Conservation (phyloP, 495 filamentous ascomycete genomes). For the Aspergillus olivimuriae region DNA sequence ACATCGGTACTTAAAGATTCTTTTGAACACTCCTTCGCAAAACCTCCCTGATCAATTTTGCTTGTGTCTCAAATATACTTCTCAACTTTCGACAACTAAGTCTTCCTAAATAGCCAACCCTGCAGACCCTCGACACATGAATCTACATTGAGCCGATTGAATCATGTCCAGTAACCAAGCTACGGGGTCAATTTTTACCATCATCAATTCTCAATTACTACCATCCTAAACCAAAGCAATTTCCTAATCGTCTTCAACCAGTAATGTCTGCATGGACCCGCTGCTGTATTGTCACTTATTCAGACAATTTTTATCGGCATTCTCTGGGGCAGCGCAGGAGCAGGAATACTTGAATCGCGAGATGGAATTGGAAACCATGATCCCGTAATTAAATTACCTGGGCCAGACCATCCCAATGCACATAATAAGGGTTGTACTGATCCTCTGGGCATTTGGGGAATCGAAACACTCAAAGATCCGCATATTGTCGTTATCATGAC, state of each 20-base stretch:
- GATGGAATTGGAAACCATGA: slow-evolving; percentile 44
- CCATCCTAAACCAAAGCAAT: slow-evolving; percentile 54
- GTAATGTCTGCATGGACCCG: slow-evolving; percentile 51
- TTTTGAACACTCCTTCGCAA: not conserved
- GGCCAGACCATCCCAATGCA: slow-evolving; percentile 71
- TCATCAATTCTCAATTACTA: slow-evolving; percentile 51
- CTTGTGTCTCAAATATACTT: not conserved
- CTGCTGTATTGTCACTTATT: slow-evolving; percentile 65
- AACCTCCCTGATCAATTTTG: not conserved
- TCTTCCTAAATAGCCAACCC: not conserved
- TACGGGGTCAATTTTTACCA: slow-evolving; percentile 35
- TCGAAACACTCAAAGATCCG: not conserved
- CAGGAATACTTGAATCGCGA: slow-evolving; percentile 45
- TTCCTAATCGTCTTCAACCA: slow-evolving; percentile 63
- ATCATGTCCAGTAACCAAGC: not conserved
- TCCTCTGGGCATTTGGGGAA: not conserved
- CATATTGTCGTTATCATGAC: too few relatives aligned
- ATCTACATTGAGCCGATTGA: not conserved
- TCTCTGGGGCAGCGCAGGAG: slow-evolving; percentile 58
- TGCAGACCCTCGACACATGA: not conserved
- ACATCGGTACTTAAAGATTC: too few relatives aligned
- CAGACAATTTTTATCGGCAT: slow-evolving; percentile 71
- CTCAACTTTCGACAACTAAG: not conserved
- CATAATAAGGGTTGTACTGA: slow-evolving; percentile 41
- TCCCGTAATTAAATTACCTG: slow-evolving; percentile 69